phyloP scores from a whole-genome alignment of 2,329 filamentous ascomycete species.

The Helotiales sp. region DNA sequence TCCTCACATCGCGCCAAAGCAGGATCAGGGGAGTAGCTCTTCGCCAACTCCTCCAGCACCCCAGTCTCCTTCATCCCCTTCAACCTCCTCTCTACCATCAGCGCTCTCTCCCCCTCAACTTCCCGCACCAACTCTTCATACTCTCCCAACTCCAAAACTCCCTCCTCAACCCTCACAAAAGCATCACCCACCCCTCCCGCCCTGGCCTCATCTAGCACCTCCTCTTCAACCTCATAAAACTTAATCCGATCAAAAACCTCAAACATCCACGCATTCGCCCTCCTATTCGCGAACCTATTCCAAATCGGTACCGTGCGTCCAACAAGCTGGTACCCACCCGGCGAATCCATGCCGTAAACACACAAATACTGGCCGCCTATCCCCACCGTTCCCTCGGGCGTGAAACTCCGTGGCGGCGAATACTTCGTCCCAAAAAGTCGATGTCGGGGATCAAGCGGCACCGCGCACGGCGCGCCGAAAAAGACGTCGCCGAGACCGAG shows the following conservation, averaged over 20 bases:
- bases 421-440: slow-evolving; percentile 18
- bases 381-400: slow-evolving; percentile 12
- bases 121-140: not conserved
- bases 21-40: not conserved
- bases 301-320: slow-evolving; percentile 15
- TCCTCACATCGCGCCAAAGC: not conserved
- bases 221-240: slow-evolving; percentile 5
- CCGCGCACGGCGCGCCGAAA: slow-evolving; percentile 17
- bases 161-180: slow-evolving; percentile 9
- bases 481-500: slow-evolving; percentile 15
- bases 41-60: not conserved
- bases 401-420: slow-evolving; percentile 4
- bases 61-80: slow-evolving; percentile 31
- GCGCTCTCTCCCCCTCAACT: not conserved
- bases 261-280: slow-evolving; percentile 6
- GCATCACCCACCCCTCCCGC: not conserved
- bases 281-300: not conserved
- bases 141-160: not conserved
- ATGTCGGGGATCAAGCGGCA: slow-evolving; percentile 11
- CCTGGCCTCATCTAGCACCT: slow-evolving; percentile 2
- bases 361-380: slow-evolving; percentile 15
- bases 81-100: slow-evolving; percentile 1
- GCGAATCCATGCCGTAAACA: slow-evolving; percentile 19
- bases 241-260: slow-evolving; percentile 4
- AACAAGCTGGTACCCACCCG: slow-evolving; percentile 13